Evolutionary conservation across 345 rosid genomes (phyloP), one percentile per base, ranked within the genome.

Genomic region (Bruguiera parviflora): DNA sequence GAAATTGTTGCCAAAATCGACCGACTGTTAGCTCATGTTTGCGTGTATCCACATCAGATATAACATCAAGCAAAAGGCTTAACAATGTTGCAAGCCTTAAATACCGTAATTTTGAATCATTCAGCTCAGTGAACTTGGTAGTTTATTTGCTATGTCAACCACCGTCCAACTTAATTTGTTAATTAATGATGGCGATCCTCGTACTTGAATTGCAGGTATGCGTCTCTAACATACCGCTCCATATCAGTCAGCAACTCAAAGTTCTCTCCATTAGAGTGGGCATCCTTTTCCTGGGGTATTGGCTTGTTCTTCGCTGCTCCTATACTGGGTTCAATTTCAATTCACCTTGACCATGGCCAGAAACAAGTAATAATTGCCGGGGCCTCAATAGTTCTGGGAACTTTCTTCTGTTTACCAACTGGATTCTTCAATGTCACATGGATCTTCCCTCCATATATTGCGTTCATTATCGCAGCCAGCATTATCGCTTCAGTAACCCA

Each of bases 191-290:
- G 16, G 58, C 22, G 15, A 13, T n/a, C 15, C 5, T 58, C 20
- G 37, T 6, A 21, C 64, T 20, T 68, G 22, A 57, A 27, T 32
- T 69, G 75, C 79, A 87, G 92, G 82, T 87, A 85, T 52, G 71
- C 22, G 49, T 49, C 59, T 19, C 53, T 87, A 21, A 78, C 84
- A 31, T 52, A 65, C 5, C 32, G 28, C 52, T 58, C 64, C 7
- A 76, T 85, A 46, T 10, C 60, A 0, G 46, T 75, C 7, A 43
- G 62, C 70, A 61, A 60, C 55, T 21, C 76, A 8, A 82, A 53
- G 27, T 73, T 85, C 65, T 85, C 92, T 8, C 74, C 90, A 6
- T 68, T 85, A 18, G 84, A 81, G 57, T 88, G 89, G 88, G 80
- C 82, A 13, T 78, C 90, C 53, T 71, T 83, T 39, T 88, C 92